Evolutionary conservation across 169 alveolate species (phyloP).

Genomic region (Eimeria maxima): DNA sequence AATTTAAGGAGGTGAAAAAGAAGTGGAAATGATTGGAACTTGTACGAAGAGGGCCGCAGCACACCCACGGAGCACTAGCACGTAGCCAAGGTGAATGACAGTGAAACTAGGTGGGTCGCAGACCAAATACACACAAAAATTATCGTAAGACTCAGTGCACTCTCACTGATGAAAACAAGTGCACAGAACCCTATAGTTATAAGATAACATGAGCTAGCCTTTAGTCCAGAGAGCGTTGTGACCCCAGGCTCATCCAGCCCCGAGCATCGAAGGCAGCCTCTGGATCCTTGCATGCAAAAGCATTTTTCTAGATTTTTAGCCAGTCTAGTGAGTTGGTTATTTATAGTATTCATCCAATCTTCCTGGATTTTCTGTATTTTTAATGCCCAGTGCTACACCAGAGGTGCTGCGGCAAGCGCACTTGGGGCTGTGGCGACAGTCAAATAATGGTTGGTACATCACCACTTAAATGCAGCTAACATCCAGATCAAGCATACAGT

Average conservation of each 20-base stretch:
- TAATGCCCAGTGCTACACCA: neutral
- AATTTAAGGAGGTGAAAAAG: neutral
- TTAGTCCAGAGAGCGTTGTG: neutral
- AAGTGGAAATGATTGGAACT: neutral
- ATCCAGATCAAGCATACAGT: neutral
- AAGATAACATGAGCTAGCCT: neutral
- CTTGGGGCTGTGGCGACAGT: conserved; percentile 16
- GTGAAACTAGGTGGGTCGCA: neutral
- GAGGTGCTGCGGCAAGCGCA: neutral
- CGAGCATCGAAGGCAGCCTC: neutral
- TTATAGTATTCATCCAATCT: neutral
- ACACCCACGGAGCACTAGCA: neutral
- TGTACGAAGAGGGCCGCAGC: neutral
- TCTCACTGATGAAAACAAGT: too few species aligned
- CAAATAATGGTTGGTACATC: neutral
- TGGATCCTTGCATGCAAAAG: neutral
- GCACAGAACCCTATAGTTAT: too few species aligned
- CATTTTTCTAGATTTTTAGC: neutral
- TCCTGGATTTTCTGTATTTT: neutral
- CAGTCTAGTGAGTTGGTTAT: neutral
- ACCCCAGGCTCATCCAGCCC: neutral
- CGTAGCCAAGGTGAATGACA: neutral
- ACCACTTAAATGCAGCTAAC: neutral
- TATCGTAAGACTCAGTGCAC: neutral
- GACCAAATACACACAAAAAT: neutral